Conservation (phyloP, 305 asterid genomes). For the Salvia sclarea region DNA sequence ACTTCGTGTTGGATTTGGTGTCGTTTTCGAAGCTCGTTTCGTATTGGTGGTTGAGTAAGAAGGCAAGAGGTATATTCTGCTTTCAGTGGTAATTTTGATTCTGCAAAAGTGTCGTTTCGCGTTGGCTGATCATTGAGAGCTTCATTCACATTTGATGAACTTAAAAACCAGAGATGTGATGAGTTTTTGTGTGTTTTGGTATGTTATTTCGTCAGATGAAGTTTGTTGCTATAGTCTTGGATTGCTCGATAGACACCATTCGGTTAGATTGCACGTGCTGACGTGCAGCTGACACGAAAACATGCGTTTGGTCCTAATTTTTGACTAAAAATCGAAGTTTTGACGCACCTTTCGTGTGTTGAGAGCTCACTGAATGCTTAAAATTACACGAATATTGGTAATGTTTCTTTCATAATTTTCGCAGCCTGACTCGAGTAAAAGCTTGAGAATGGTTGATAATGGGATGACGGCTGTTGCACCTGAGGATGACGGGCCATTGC, state of each 20-base stretch:
- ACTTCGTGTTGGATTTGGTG: not conserved
- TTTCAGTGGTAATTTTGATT: not conserved
- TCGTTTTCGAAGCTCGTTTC: not conserved
- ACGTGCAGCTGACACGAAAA: too few species aligned
- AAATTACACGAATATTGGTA: not conserved
- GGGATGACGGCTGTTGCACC: conserved; percentile 21
- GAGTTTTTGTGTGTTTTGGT: not conserved
- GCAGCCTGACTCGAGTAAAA: conserved; percentile 5
- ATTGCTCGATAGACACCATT: not conserved
- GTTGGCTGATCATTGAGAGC: not conserved
- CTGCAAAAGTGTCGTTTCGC: not conserved
- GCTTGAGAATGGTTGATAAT: conserved; percentile 28
- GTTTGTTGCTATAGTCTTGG: not conserved
- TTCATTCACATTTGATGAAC: not conserved
- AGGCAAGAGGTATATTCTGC: not conserved
- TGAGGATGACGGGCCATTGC: conserved; percentile 47
- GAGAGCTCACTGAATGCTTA: not conserved
- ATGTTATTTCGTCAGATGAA: not conserved
- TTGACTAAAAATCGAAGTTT: not conserved
- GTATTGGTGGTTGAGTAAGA: not conserved
- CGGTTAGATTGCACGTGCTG: too few species aligned
- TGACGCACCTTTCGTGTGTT: too few species aligned
- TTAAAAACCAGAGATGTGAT: not conserved
- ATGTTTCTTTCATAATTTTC: not conserved
- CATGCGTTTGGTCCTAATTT: not conserved